Evolutionary conservation across 2,329 filamentous ascomycete species (phyloP).

Genomic region (Seiridium unicorne): DNA sequence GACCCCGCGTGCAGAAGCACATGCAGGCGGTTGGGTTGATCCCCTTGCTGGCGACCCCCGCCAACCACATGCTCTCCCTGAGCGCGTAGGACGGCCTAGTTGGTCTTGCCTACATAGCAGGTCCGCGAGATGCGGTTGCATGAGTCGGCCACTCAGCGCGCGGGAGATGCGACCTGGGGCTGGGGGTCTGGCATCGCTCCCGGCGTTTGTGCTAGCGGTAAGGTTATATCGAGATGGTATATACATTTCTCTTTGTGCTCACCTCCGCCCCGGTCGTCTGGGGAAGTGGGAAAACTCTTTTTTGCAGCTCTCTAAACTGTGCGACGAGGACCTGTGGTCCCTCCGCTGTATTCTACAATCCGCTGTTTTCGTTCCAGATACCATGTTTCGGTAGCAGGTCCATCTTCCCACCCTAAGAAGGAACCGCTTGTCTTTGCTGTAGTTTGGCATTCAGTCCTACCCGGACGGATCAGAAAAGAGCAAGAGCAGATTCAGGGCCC

Average conservation of each 20-base stretch:
- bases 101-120: not conserved
- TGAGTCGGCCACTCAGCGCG: conserved; percentile 3
- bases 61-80: conserved; percentile 1
- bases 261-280: not conserved
- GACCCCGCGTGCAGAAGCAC: not conserved
- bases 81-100: conserved; percentile 3
- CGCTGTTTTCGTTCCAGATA: not conserved
- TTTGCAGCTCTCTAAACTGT: not conserved
- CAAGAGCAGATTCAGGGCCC: not conserved
- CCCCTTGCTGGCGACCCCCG: not conserved
- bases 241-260: not conserved
- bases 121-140: not conserved
- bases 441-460: not conserved
- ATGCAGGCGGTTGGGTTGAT: conserved; percentile 7
- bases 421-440: not conserved
- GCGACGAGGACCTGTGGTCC: conserved; percentile 3
- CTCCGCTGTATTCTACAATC: not conserved
- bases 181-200: not conserved
- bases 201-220: not conserved
- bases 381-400: conserved; percentile 13
- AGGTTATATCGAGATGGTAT: not conserved
- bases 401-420: conserved; percentile 6
- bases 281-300: not conserved
- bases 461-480: not conserved
- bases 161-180: not conserved